phyloP scores from a whole-genome alignment of 495 filamentous ascomycete species.

The Tuber magnatum region DNA sequence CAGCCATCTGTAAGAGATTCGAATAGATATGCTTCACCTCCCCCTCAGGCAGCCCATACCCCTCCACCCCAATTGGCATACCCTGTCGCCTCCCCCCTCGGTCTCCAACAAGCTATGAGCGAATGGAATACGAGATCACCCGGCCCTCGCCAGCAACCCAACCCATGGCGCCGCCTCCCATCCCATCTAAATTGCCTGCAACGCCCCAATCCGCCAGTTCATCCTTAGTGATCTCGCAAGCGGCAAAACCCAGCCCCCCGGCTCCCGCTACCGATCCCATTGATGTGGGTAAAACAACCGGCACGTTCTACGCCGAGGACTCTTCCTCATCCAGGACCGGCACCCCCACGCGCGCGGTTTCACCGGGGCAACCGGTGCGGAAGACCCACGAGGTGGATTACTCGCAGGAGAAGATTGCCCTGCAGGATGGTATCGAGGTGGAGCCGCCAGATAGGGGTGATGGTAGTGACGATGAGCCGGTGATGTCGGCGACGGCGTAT shows the following conservation, averaged over 20 bases:
- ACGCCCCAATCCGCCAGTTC: background rate
- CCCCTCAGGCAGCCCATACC: background rate
- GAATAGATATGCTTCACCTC: background rate
- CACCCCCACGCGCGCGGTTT: background rate
- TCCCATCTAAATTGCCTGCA: background rate
- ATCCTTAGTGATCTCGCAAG: background rate
- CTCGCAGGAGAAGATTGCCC: conserved; percentile 34
- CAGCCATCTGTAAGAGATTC: background rate
- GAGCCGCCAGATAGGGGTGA: conserved; percentile 39
- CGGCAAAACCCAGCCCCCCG: background rate
- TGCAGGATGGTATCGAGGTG: conserved; percentile 29
- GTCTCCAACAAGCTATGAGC: background rate
- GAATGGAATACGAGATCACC: conserved; percentile 2
- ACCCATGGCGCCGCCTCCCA: background rate
- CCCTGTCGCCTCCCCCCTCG: background rate
- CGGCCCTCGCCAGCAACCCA: background rate
- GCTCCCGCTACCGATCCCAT: background rate
- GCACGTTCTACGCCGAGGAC: background rate
- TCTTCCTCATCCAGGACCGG: background rate
- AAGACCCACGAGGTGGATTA: conserved; percentile 20
- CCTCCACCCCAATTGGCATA: background rate
- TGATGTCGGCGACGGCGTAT: conserved; percentile 72
- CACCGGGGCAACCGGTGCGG: background rate
- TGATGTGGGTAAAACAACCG: background rate
- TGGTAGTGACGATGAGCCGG: conserved; percentile 51